phyloP scores from a whole-genome alignment of 495 filamentous ascomycete species.

The Elasticomyces elasticus region DNA sequence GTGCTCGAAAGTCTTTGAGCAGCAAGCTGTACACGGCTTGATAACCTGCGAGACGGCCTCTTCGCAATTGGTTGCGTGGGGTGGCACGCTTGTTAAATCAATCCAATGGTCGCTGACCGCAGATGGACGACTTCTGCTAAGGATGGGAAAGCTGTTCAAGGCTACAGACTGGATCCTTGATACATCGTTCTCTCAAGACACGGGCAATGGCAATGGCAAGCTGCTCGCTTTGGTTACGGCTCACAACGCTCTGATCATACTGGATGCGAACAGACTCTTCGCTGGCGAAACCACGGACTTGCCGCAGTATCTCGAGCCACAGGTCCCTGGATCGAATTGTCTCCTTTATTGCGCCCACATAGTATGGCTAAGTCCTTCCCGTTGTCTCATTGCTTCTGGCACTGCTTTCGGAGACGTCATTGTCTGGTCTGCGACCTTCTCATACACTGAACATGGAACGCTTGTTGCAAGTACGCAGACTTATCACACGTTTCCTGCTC shows the following conservation, averaged over 20 bases:
- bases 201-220: slow-evolving; percentile 23
- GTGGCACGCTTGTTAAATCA: slow-evolving; percentile 16
- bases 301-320: slow-evolving; percentile 16
- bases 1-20: slow-evolving; percentile 43
- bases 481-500: slow-evolving; percentile 69
- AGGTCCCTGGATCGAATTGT: slow-evolving; percentile 63
- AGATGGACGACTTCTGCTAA: neutral
- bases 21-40: slow-evolving; percentile 64
- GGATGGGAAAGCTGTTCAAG: slow-evolving; percentile 21
- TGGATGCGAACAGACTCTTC: no score
- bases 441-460: neutral
- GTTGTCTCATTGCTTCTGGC: slow-evolving; percentile 69
- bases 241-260: slow-evolving; percentile 60
- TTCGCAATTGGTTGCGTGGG: slow-evolving; percentile 24
- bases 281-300: no score
- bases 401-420: slow-evolving; percentile 91
- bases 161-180: slow-evolving; percentile 79
- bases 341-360: slow-evolving; percentile 82
- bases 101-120: slow-evolving; percentile 2
- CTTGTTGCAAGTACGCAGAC: slow-evolving; percentile 31
- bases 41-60: slow-evolving; percentile 19
- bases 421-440: slow-evolving; percentile 60
- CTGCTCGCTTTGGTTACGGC: slow-evolving; percentile 56
- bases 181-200: slow-evolving; percentile 42
- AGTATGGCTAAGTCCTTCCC: slow-evolving; percentile 43